phyloP scores from a whole-genome alignment of 805 yeast species.

The Lipomyces oligophaga region DNA sequence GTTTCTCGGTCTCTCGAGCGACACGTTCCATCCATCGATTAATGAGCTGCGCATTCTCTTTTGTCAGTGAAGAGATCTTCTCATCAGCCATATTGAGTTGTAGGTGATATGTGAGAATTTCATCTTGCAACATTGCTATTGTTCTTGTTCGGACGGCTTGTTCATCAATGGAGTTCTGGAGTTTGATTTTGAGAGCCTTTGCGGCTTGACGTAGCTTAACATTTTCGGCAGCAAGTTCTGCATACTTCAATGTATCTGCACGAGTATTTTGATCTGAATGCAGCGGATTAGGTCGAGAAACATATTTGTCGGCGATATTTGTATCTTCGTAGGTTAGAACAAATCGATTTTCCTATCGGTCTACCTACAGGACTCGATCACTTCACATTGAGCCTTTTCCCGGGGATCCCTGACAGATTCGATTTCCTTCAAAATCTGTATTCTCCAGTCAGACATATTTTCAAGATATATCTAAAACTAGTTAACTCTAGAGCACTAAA shows the following conservation, averaged over 20 bases:
- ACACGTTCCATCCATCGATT: conserved; percentile 58
- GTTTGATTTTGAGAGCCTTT: conserved; percentile 32
- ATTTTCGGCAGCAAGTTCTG: conserved; percentile 4
- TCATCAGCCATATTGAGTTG: conserved; percentile 49
- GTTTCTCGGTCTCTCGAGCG: conserved; percentile 54
- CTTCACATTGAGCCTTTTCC: too few species aligned
- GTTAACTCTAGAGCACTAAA: too few species aligned
- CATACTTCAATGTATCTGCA: conserved; percentile 9
- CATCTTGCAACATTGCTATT: conserved; percentile 62
- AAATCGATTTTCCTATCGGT: too few species aligned
- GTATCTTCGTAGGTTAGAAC: too few species aligned
- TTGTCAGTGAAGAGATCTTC: conserved; percentile 40
- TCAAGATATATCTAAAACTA: too few species aligned
- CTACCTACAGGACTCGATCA: conserved; percentile 29
- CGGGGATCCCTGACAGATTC: too few species aligned
- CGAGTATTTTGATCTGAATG: not conserved
- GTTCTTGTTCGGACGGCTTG: conserved; percentile 49
- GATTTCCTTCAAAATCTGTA: too few species aligned
- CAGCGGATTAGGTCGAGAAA: too few species aligned
- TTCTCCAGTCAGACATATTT: too few species aligned
- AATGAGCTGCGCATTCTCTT: conserved; percentile 51
- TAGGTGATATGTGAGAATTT: conserved; percentile 56
- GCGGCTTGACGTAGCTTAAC: conserved; percentile 31
- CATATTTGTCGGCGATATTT: too few species aligned
- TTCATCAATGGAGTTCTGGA: conserved; percentile 32